These are phyloP conservation scores for Acanthochlamys bracteata DNA, from an alignment of 106 monocot genomes.

Conservation along the genomic window DNA sequence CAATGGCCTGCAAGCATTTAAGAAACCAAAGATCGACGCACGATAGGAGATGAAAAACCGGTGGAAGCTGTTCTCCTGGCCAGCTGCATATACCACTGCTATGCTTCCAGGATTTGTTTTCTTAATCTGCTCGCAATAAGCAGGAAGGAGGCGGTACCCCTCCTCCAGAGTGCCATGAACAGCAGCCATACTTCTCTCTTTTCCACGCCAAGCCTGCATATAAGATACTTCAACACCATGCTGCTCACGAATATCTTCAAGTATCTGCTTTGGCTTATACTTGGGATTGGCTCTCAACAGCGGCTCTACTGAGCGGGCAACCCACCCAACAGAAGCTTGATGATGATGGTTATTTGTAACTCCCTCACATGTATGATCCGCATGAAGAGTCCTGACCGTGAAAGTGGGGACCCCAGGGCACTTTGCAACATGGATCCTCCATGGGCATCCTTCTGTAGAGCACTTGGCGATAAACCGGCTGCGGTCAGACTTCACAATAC, in stretches of 20 bases:
- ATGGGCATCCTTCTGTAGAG: conserved; percentile 90
- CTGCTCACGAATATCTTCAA: conserved; percentile 86
- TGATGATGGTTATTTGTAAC: conserved; percentile 83
- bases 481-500: conserved; percentile 90
- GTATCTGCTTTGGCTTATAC: conserved; percentile 91
- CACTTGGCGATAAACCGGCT: conserved; percentile 96
- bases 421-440: conserved; percentile 94
- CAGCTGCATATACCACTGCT: conserved; percentile 58
- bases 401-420: conserved; percentile 81
- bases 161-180: conserved; percentile 96
- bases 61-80: conserved; percentile 79
- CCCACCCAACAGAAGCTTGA: conserved; percentile 98
- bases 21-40: conserved; percentile 83
- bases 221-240: conserved; percentile 96
- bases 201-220: conserved; percentile 99
- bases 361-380: conserved; percentile 83
- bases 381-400: conserved; percentile 85
- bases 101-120: conserved; percentile 85
- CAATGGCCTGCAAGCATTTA: conserved; percentile 86
- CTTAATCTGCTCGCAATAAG: conserved; percentile 76
- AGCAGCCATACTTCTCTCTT: conserved; percentile 90
- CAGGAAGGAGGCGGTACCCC: conserved; percentile 79
- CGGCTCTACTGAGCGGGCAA: conserved; percentile 88
- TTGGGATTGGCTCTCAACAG: conserved; percentile 77
- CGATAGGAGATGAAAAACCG: conserved; percentile 75